Evolutionary conservation across 2,329 filamentous ascomycete genomes (phyloP).

Genomic region (Pyricularia sp.): DNA sequence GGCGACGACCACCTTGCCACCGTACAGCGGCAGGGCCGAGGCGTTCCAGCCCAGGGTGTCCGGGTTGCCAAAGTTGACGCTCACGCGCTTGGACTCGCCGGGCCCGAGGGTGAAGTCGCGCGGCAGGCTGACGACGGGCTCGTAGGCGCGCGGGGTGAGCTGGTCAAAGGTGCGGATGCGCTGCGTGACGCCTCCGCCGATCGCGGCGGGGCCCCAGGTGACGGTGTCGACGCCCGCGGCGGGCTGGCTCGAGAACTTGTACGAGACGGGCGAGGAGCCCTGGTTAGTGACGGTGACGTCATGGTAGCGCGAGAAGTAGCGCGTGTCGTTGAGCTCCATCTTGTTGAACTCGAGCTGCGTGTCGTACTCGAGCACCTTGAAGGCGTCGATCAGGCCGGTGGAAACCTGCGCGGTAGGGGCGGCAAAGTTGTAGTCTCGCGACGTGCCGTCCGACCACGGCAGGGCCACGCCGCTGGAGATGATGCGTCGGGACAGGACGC

Average conservation of each 20-base stretch:
- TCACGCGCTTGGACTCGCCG: slow-evolving; percentile 14
- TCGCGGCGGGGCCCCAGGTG: neutral
- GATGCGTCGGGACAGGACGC: slow-evolving; percentile 19
- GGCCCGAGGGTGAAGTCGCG: slow-evolving; percentile 14
- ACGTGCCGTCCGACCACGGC: slow-evolving; percentile 19
- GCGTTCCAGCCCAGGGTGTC: slow-evolving; percentile 11
- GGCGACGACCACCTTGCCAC: slow-evolving; percentile 82
- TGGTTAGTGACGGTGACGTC: slow-evolving; percentile 48
- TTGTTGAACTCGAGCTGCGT: slow-evolving; percentile 43
- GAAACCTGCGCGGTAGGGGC: slow-evolving; percentile 18
- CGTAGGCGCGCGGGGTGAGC: neutral
- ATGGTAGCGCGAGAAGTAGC: slow-evolving; percentile 36
- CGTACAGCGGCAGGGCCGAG: slow-evolving; percentile 57
- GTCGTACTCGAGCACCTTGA: slow-evolving; percentile 45
- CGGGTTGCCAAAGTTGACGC: slow-evolving; percentile 17
- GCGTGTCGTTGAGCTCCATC: slow-evolving; percentile 55
- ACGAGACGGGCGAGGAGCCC: slow-evolving; percentile 27
- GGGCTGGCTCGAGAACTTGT: slow-evolving; percentile 19
- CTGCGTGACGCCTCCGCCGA: neutral
- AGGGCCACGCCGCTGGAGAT: slow-evolving; percentile 21
- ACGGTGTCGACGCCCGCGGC: slow-evolving; percentile 26
- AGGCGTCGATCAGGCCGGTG: slow-evolving; percentile 48
- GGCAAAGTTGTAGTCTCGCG: slow-evolving; percentile 18
- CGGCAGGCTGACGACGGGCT: slow-evolving; percentile 5
- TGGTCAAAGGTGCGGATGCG: neutral